Conservation (phyloP, 2,329 filamentous ascomycete genomes). For the Bipolaris gigantea region DNA sequence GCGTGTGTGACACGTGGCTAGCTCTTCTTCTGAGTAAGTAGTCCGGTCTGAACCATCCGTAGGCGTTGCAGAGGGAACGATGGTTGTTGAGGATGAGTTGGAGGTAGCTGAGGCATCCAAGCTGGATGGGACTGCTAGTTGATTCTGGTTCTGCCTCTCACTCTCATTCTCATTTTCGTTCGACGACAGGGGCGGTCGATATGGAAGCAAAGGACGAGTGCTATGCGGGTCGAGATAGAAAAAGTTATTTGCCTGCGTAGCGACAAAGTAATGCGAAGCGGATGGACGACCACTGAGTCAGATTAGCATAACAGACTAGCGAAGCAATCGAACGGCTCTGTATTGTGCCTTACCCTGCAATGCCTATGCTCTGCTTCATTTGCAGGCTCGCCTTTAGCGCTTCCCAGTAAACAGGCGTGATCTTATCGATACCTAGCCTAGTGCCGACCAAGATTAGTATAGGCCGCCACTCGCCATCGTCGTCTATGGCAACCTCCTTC, state of each 20-base stretch:
- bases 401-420: conserved; percentile 93
- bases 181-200: conserved; percentile 42
- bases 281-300: conserved; percentile 77
- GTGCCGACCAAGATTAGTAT: conserved; percentile 89
- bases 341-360: conserved; percentile 71
- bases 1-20: conserved; percentile 84
- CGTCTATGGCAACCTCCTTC: conserved; percentile 71
- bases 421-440: conserved; percentile 86
- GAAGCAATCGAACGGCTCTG: not conserved
- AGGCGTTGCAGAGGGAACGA: conserved; percentile 15
- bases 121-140: not conserved
- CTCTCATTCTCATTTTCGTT: not conserved
- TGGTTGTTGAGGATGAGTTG: conserved; percentile 27
- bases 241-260: conserved; percentile 72
- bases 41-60: conserved; percentile 19
- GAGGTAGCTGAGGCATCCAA: conserved; percentile 17
- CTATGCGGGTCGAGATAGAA: conserved; percentile 96
- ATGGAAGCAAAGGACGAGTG: conserved; percentile 74
- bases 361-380: conserved; percentile 90
- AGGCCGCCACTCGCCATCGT: conserved; percentile 70
- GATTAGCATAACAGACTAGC: conserved; percentile 10
- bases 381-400: conserved; percentile 83
- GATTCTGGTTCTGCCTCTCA: not conserved
- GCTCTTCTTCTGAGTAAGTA: conserved; percentile 69
- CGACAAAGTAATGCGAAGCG: conserved; percentile 79